A percentile compares a stretch with the other conserved stretches of the same genome.
Evolutionary conservation across 202 grass and related monocot genomes (phyloP).

Genomic region (Panicum hallii): DNA sequence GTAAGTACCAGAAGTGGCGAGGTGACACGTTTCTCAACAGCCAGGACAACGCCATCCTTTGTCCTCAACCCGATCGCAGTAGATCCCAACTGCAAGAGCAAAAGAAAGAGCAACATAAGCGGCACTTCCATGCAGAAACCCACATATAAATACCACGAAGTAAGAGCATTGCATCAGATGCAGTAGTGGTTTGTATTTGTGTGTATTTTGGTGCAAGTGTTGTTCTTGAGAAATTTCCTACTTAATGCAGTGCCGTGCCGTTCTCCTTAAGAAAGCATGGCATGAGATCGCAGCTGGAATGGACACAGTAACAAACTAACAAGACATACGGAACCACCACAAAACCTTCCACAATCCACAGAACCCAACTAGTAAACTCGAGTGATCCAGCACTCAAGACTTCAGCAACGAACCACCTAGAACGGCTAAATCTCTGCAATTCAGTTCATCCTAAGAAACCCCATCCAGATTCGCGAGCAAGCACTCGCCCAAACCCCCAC

Average conservation of each 20-base stretch:
- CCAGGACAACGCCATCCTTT: conserved; percentile 90
- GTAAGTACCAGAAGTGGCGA: conserved; percentile 80
- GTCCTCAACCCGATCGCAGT: conserved; percentile 92
- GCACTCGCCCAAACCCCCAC: not conserved
- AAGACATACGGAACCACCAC: not conserved
- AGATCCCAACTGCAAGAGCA: conserved; percentile 76
- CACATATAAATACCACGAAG: not conserved
- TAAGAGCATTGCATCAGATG: not conserved
- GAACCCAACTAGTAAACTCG: not conserved
- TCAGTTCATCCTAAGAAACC: not conserved
- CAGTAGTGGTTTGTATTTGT: not conserved
- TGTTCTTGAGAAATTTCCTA: not conserved
- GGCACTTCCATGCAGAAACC: not conserved
- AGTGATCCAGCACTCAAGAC: not conserved
- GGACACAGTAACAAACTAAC: not conserved
- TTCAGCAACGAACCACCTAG: not conserved
- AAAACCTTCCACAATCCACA: not conserved
- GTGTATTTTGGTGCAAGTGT: not conserved
- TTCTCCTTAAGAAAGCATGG: not conserved
- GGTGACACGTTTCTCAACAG: conserved; percentile 97
- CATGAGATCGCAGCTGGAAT: not conserved
- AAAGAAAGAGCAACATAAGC: conserved; percentile 18
- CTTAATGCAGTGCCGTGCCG: not conserved
- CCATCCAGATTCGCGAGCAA: conserved; percentile 21
- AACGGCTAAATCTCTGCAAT: not conserved